Conservation (phyloP, 768 basidiomycete species). For the Dentipellis fragilis region DNA sequence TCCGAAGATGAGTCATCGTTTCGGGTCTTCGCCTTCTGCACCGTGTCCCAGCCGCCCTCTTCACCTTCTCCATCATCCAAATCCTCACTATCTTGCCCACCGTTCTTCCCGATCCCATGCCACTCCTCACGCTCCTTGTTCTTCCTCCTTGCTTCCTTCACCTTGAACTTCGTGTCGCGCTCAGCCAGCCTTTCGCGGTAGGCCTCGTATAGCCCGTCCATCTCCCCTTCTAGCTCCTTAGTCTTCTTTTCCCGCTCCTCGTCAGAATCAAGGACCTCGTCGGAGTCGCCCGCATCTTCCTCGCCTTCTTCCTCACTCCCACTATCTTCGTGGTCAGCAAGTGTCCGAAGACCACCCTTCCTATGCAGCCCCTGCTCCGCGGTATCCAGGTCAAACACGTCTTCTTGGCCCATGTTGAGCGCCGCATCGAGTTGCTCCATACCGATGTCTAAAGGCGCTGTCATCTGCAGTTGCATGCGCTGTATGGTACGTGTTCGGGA, state of each 20-base stretch:
- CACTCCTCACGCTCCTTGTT: conserved; percentile 74
- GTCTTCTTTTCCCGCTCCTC: conserved; percentile 62
- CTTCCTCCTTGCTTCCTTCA: conserved; percentile 64
- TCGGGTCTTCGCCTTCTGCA: conserved; percentile 44
- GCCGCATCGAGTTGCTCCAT: conserved; percentile 72
- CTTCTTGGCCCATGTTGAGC: conserved; percentile 66
- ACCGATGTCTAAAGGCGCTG: conserved; percentile 93
- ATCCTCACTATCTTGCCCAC: conserved; percentile 19
- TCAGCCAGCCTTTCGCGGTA: conserved; percentile 77
- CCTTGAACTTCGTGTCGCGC: conserved; percentile 80
- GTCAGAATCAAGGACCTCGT: conserved; percentile 45
- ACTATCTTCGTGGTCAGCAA: conserved; percentile 29
- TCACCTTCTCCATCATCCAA: conserved; percentile 29
- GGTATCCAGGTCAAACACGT: conserved; percentile 77
- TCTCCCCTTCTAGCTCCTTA: conserved; percentile 63
- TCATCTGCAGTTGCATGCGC: conserved; percentile 96
- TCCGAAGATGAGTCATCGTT: conserved; percentile 40
- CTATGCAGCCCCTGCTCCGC: conserved; percentile 38
- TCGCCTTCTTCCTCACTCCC: conserved; percentile 29
- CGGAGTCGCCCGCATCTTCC: conserved; percentile 30
- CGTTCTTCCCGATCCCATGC: conserved; percentile 51
- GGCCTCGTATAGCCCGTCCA: conserved; percentile 82
- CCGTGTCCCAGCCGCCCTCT: conserved; percentile 63
- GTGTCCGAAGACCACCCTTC: conserved; percentile 27
- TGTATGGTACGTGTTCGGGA: conserved; percentile 79